phyloP scores from a whole-genome alignment of 768 basidiomycete genomes.

The Ramaria sp. region DNA sequence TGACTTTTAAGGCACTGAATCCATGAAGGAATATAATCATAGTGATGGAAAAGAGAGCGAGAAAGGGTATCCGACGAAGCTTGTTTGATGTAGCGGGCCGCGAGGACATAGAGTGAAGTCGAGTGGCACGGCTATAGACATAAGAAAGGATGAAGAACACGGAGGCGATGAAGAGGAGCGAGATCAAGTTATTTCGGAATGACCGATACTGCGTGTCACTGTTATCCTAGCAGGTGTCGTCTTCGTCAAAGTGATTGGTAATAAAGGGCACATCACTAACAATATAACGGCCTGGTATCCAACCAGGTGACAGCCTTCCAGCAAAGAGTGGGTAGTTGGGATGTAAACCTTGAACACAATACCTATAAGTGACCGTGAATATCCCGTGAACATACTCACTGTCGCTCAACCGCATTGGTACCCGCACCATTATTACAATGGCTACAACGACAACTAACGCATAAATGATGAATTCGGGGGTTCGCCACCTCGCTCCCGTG shows the following conservation, averaged over 20 bases:
- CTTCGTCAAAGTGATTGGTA: background rate
- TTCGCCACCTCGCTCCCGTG: constrained; percentile 56
- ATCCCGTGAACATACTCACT: constrained; percentile 40
- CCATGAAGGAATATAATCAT: constrained; percentile 77
- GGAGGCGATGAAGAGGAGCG: constrained; percentile 40
- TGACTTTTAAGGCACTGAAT: constrained; percentile 64
- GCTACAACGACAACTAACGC: constrained; percentile 45
- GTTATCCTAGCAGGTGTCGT: constrained; percentile 55
- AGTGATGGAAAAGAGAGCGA: constrained; percentile 46
- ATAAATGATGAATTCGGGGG: constrained; percentile 75
- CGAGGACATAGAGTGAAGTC: constrained; percentile 15
- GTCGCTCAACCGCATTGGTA: constrained; percentile 61
- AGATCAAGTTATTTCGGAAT: constrained; percentile 71
- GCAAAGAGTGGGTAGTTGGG: constrained; percentile 62
- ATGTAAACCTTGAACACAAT: constrained; percentile 42
- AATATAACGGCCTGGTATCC: constrained; percentile 71
- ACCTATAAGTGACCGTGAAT: constrained; percentile 5
- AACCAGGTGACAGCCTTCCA: constrained; percentile 53
- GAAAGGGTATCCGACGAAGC: constrained; percentile 42
- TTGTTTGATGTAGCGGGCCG: constrained; percentile 17
- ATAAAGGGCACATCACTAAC: constrained; percentile 36
- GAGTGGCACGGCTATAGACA: constrained; percentile 28
- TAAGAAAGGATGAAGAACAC: constrained; percentile 49
- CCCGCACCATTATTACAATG: constrained; percentile 67
- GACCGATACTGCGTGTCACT: constrained; percentile 86